Evolutionary conservation across 108 stramenopile species (phyloP).

Genomic region (Nitzschia sp.): DNA sequence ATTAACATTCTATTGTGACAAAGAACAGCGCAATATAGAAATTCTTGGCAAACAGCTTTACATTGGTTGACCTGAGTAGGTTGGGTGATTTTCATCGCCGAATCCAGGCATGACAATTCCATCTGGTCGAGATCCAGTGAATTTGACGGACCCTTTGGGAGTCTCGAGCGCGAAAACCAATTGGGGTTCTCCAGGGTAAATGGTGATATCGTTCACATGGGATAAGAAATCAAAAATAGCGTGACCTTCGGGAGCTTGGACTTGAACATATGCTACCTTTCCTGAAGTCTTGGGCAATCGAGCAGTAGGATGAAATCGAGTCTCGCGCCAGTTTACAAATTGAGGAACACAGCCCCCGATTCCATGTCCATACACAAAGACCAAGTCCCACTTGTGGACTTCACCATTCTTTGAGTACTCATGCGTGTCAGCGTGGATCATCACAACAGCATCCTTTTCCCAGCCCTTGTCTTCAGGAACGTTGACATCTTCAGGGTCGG

Average conservation of each 20-base stretch:
- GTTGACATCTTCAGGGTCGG: constrained; percentile 13
- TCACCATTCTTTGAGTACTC: constrained; percentile 15
- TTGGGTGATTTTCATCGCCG: constrained; percentile 22
- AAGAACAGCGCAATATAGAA: no score
- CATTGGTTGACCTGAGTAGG: constrained; percentile 21
- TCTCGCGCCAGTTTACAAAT: constrained; percentile 32
- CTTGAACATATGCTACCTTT: constrained; percentile 16
- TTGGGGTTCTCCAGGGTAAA: constrained; percentile 14
- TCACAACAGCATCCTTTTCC: constrained; percentile 30
- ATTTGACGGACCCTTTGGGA: constrained; percentile 30
- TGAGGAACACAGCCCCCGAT: constrained; percentile 32
- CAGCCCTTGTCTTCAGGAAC: constrained; percentile 13
- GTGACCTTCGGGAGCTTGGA: constrained; percentile 22
- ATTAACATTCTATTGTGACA: not conserved
- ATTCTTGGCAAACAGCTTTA: no score
- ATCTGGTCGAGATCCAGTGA: constrained; percentile 16
- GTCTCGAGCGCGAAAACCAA: constrained; percentile 22
- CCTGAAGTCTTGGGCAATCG: constrained; percentile 20
- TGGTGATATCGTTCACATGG: constrained; percentile 4
- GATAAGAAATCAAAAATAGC: constrained; percentile 23
- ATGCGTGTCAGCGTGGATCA: constrained; percentile 24
- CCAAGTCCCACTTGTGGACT: constrained; percentile 34
- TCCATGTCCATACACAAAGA: constrained; percentile 24
- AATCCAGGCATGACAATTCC: constrained; percentile 38
- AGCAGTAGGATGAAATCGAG: constrained; percentile 21